Base-by-base conservation (phyloP, 805 yeast genomes). In the Lipomyces anomalus region DNA sequence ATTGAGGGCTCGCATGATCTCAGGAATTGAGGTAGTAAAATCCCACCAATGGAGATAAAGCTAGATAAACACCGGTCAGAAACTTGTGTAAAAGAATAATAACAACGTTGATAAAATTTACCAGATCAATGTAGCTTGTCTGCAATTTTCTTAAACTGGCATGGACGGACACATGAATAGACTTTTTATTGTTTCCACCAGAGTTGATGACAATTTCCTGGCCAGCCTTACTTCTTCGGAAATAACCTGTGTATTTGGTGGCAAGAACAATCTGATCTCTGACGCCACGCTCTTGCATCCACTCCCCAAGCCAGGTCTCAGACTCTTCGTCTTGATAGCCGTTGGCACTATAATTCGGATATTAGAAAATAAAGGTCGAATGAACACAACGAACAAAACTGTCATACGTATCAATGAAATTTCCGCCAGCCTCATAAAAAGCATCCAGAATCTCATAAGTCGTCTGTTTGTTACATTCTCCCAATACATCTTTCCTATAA, bases 211-310 rank as follows among this genome's bases (percentile, higher is more conserved):
- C 23, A n/a, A n/a, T n/a, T n/a, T n/a, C n/a, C n/a, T n/a, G n/a
- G n/a, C n/a, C n/a, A n/a, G n/a, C n/a, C n/a, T n/a, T n/a, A n/a
- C n/a, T n/a, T n/a, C n/a, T n/a, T n/a, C n/a, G n/a, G n/a, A n/a
- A n/a, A n/a, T n/a, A 26, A 4, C 32, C 21, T 6, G 74, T 68
- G 57, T 72, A 73, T 22, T 57, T 57, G 3, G 61, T 57, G 26
- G 59, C 57, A 20, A 57, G 48, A 4, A 57, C 58, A 13, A 57
- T 34, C 39, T 57, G 57, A 29, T 57, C 58, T 9, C 61, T 48
- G 40, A 43, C 26, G 4, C 52, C 40, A 16, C 59, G 47, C 34
- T 43, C 40, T 13, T 37, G 32, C 59, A 57, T 57, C 60, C 60
- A 57, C 35, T 57, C 61, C n/a, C 60, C 61, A 11, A 57, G 16